Evolutionary conservation across 352 stramenopile genomes (phyloP).

Genomic region (Peronospora tabacina): DNA sequence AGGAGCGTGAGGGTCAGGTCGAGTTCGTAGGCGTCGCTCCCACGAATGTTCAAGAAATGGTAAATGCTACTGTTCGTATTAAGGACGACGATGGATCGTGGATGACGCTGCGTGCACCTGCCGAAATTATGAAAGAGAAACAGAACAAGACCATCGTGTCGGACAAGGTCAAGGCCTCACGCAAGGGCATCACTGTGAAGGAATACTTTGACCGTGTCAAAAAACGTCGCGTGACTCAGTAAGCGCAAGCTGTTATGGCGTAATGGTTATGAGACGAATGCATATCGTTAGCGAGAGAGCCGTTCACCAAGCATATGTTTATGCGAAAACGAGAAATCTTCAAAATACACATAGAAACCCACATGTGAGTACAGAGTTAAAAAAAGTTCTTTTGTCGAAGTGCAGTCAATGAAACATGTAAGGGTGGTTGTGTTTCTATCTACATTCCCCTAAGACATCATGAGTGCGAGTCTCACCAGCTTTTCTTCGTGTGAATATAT

Average conservation of each 20-base stretch:
- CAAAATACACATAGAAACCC: not conserved
- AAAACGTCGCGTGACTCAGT: slow-evolving; percentile 53
- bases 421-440: no score
- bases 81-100: slow-evolving; percentile 79
- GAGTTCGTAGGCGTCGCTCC: slow-evolving; percentile 56
- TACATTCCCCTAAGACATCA: no score
- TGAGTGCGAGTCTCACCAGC: slow-evolving; percentile 21
- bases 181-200: slow-evolving; percentile 77
- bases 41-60: slow-evolving; percentile 60
- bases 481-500: slow-evolving; percentile 29
- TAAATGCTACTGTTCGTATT: slow-evolving; percentile 70
- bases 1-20: slow-evolving; percentile 40
- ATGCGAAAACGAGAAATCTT: not conserved
- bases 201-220: slow-evolving; percentile 86
- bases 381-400: not conserved
- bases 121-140: slow-evolving; percentile 75
- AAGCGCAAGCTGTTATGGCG: slow-evolving; percentile 6
- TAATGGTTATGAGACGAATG: not conserved
- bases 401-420: not conserved
- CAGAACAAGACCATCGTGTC: slow-evolving; percentile 56
- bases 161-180: slow-evolving; percentile 55
- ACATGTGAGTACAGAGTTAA: not conserved
- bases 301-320: not conserved
- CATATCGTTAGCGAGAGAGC: not conserved
- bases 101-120: slow-evolving; percentile 72